A percentile compares a stretch with the other conserved stretches of the same genome.
These are phyloP conservation scores for Galerina sulciceps DNA, from an alignment of 768 basidiomycete genomes.

Conservation along the genomic window DNA sequence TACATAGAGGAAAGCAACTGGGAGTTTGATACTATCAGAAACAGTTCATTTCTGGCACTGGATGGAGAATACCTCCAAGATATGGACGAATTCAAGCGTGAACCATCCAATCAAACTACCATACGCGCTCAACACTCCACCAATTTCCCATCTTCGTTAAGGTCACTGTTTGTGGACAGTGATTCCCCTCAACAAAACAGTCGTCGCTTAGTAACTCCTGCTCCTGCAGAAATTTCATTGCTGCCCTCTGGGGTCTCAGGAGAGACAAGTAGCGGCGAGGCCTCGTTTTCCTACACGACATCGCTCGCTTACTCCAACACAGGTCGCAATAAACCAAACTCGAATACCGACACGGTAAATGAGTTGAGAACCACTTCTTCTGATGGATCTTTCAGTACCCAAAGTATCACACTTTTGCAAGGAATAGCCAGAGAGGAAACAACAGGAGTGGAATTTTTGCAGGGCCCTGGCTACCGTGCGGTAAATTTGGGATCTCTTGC, in stretches of 20 bases:
- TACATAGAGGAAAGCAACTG: constrained; percentile 49
- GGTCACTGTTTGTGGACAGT: constrained; percentile 76
- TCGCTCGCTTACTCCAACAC: too few species aligned
- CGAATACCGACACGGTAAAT: too few species aligned
- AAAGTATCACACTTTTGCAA: not conserved
- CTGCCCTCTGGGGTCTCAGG: not conserved
- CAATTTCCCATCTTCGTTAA: constrained; percentile 75
- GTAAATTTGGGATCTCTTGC: constrained; percentile 2
- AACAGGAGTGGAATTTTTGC: not conserved
- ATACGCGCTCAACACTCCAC: constrained; percentile 52
- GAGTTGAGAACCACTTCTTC: too few species aligned
- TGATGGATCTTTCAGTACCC: not conserved
- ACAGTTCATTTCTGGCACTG: constrained; percentile 23
- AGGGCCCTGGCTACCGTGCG: not conserved
- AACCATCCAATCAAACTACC: constrained; percentile 41
- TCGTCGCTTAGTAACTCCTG: constrained; percentile 40
- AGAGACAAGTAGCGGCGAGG: not conserved
- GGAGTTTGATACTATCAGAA: constrained; percentile 79
- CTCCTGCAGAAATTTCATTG: not conserved
- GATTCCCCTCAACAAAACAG: constrained; percentile 38
- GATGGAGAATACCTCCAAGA: constrained; percentile 25
- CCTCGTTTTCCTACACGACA: too few species aligned
- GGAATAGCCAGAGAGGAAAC: not conserved
- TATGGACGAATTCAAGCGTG: constrained; percentile 20
- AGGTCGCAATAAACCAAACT: too few species aligned